Conservation (phyloP, 768 basidiomycete genomes). For the Gautieria morchelliformis region DNA sequence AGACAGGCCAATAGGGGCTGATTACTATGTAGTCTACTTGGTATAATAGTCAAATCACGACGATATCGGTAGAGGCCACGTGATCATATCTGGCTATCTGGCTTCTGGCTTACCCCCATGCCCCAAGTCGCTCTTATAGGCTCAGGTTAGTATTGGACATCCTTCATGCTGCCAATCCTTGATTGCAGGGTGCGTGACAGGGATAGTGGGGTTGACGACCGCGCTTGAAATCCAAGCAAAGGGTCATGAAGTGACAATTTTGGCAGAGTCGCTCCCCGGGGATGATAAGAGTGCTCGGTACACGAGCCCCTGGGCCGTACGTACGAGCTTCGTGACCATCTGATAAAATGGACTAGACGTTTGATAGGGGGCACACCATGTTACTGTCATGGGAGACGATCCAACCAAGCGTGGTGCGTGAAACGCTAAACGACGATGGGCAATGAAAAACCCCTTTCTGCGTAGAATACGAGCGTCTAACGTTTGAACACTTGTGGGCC, state of each 20-base stretch:
- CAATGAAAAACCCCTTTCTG: neutral
- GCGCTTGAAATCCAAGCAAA: constrained; percentile 61
- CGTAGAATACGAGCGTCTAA: constrained; percentile 2
- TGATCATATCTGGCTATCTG: neutral
- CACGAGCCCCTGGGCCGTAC: constrained; percentile 76
- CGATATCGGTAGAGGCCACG: neutral
- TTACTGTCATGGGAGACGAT: constrained; percentile 46
- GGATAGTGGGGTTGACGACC: constrained; percentile 71
- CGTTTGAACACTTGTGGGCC: constrained; percentile 5
- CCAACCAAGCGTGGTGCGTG: constrained; percentile 45
- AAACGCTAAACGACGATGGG: no score
- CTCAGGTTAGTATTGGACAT: constrained; percentile 1
- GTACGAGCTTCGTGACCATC: constrained; percentile 16
- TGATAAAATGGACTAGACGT: neutral
- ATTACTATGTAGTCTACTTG: neutral
- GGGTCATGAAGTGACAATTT: constrained; percentile 55
- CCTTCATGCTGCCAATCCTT: neutral
- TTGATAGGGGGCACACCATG: constrained; percentile 69
- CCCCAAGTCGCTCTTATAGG: constrained; percentile 8
- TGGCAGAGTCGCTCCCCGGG: constrained; percentile 63
- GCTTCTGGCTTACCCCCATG: neutral
- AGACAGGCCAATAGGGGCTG: neutral
- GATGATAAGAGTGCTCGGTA: constrained; percentile 68
- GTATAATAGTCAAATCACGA: no score
- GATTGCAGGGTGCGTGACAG: constrained; percentile 28